A percentile compares a stretch with the other conserved stretches of the same genome.
These are phyloP conservation scores for Trametes punicea DNA, from an alignment of 768 basidiomycete species.

Conservation along the genomic window DNA sequence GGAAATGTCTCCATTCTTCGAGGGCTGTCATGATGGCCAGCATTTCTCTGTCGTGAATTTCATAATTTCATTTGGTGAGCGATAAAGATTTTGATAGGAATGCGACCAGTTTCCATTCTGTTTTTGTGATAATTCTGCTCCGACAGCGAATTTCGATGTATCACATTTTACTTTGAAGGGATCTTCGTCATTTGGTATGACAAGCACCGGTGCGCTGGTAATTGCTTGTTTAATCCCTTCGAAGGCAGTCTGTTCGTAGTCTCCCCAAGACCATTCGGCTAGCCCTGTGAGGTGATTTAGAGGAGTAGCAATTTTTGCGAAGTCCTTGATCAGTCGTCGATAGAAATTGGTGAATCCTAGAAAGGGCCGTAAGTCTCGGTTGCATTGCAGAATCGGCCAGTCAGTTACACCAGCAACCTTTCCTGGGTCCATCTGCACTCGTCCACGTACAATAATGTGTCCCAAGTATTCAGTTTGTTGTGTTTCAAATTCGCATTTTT, in stretches of 20 bases:
- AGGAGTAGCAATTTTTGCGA: constrained; percentile 24
- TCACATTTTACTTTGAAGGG: constrained; percentile 21
- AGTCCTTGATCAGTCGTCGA: constrained; percentile 30
- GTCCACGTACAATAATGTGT: constrained; percentile 23
- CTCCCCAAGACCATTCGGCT: neutral
- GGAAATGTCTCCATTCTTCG: constrained; percentile 27
- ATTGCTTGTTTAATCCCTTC: neutral
- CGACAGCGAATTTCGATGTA: constrained; percentile 27
- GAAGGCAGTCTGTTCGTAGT: neutral
- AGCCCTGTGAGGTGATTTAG: constrained; percentile 15
- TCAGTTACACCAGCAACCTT: constrained; percentile 32
- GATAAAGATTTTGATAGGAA: constrained; percentile 13
- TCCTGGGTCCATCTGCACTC: constrained; percentile 31
- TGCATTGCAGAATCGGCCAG: constrained; percentile 27
- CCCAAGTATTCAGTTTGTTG: constrained; percentile 32
- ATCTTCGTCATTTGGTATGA: constrained; percentile 5
- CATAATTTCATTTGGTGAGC: constrained; percentile 29
- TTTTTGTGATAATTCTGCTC: constrained; percentile 29
- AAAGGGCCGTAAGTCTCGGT: constrained; percentile 27
- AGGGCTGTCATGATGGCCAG: constrained; percentile 34
- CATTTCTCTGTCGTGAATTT: constrained; percentile 36
- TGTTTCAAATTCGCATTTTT: constrained; percentile 36
- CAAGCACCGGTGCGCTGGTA: constrained; percentile 8
- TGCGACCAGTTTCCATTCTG: constrained; percentile 12
- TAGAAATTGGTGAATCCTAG: constrained; percentile 34